Evolutionary conservation across 805 yeast genomes (phyloP).

Genomic region (Metschnikowia bowlesiae): DNA sequence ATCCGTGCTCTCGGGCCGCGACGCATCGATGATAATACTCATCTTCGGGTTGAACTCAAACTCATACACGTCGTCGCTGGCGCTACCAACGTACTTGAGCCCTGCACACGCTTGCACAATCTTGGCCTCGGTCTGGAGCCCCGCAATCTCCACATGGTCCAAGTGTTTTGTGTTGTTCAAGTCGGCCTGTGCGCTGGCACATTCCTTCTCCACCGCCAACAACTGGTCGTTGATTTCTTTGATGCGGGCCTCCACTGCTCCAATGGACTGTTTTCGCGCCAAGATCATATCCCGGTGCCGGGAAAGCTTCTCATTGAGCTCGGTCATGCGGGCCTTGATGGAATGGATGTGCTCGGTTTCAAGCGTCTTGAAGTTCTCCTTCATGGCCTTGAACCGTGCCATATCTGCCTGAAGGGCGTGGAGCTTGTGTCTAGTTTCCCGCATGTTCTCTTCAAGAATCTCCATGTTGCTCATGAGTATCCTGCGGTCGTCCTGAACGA

Average conservation of each 20-base stretch:
- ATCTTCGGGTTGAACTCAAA: constrained; percentile 13
- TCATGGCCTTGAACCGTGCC: constrained; percentile 15
- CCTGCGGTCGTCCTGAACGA: constrained; percentile 19
- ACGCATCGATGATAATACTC: constrained; percentile 7
- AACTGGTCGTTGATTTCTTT: constrained; percentile 8
- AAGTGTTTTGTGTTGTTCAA: constrained; percentile 11
- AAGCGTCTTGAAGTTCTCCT: constrained; percentile 12
- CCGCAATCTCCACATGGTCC: constrained; percentile 11
- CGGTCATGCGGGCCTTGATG: constrained; percentile 12
- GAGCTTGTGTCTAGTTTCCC: constrained; percentile 8
- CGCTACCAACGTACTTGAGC: constrained; percentile 15
- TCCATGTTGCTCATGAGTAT: constrained; percentile 12
- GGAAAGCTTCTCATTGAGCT: constrained; percentile 15
- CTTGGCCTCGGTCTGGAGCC: constrained; percentile 16
- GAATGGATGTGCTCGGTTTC: constrained; percentile 13
- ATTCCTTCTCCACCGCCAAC: constrained; percentile 21
- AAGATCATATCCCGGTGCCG: constrained; percentile 13
- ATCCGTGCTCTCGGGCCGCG: constrained; percentile 5
- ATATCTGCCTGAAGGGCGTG: constrained; percentile 16
- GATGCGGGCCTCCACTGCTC: constrained; percentile 10
- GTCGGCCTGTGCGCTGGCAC: constrained; percentile 7
- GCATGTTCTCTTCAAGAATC: constrained; percentile 10
- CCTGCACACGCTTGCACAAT: constrained; percentile 26
- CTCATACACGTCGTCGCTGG: constrained; percentile 3
- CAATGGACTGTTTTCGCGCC: constrained; percentile 9